phyloP scores from a whole-genome alignment of 345 rosid species.

The Draba incana region DNA sequence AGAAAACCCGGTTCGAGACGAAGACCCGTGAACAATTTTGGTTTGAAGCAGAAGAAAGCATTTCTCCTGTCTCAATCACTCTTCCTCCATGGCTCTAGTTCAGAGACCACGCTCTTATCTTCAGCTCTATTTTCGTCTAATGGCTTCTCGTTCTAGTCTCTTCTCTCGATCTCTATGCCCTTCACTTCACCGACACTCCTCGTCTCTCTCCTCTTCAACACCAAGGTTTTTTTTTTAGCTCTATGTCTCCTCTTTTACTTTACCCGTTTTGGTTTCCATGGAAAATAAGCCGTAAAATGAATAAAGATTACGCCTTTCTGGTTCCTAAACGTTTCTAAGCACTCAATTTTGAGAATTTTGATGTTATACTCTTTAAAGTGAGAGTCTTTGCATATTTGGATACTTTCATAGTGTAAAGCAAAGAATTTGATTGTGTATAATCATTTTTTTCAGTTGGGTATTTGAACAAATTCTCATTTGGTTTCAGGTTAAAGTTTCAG shows the following conservation, averaged over 20 bases:
- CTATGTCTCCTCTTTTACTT: not conserved
- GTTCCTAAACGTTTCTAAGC: conserved; percentile 3
- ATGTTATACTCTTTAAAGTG: conserved; percentile 9
- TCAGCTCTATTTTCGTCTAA: conserved; percentile 34
- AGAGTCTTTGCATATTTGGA: too few species aligned
- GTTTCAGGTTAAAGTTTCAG: conserved; percentile 55
- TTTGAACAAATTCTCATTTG: not conserved
- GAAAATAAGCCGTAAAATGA: not conserved
- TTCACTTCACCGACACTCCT: conserved; percentile 31
- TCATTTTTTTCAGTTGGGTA: not conserved
- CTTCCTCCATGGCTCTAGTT: conserved; percentile 39
- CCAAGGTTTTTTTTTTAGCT: conserved; percentile 50
- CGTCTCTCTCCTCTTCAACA: conserved; percentile 38
- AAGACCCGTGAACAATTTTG: conserved; percentile 1
- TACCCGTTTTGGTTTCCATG: not conserved
- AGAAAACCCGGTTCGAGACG: conserved; percentile 2
- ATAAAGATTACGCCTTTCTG: not conserved
- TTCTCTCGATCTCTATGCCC: conserved; percentile 26
- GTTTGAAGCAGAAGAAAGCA: conserved; percentile 37
- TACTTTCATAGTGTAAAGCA: not conserved
- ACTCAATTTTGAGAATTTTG: not conserved
- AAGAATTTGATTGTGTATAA: conserved; percentile 1
- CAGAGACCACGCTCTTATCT: conserved; percentile 37
- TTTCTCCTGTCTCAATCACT: conserved; percentile 18
- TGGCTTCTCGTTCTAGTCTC: conserved; percentile 38